A percentile compares a stretch with the other conserved stretches of the same genome.
Conservation (phyloP, 2,329 filamentous ascomycete species). For the Paraphoma chrysanthemicola region DNA sequence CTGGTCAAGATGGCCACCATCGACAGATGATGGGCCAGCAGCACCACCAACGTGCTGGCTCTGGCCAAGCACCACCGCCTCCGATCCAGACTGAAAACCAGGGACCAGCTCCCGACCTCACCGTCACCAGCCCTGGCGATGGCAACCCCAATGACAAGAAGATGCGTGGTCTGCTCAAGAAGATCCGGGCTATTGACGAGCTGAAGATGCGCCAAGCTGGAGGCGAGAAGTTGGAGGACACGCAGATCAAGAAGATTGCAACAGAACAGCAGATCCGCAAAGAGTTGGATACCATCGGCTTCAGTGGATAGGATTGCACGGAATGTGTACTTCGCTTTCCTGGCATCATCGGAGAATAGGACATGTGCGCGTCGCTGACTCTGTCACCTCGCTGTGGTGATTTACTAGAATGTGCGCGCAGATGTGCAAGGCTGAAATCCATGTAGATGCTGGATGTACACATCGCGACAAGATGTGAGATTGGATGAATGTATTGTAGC, state of each 20-base stretch:
- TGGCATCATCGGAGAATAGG: not conserved
- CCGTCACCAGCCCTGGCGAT: slow-evolving; percentile 61
- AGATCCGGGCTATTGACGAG: slow-evolving; percentile 96
- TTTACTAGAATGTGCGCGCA: no score
- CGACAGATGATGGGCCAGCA: slow-evolving; percentile 33
- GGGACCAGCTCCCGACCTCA: slow-evolving; percentile 55
- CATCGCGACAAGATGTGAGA: not conserved
- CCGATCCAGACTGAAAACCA: slow-evolving; percentile 44
- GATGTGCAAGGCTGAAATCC: not conserved
- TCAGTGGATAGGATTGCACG: slow-evolving; percentile 25
- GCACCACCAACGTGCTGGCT: slow-evolving; percentile 31
- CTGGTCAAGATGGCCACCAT: slow-evolving; percentile 33
- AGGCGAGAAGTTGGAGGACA: slow-evolving; percentile 97
- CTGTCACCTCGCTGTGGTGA: not conserved
- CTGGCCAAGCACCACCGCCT: slow-evolving; percentile 23
- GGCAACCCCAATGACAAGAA: slow-evolving; percentile 89
- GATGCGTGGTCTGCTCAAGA: slow-evolving; percentile 90
- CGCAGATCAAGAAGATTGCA: slow-evolving; percentile 96
- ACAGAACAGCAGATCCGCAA: slow-evolving; percentile 85
- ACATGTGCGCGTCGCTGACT: not conserved
- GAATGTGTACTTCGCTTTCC: not conserved
- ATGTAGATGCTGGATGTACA: not conserved
- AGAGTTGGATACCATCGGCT: slow-evolving; percentile 74
- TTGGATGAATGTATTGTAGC: slow-evolving; percentile 4
- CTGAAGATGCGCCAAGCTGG: slow-evolving; percentile 94